These are phyloP conservation scores for Ascochyta koolunga DNA, from an alignment of 2,329 filamentous ascomycete genomes.

Conservation along the genomic window DNA sequence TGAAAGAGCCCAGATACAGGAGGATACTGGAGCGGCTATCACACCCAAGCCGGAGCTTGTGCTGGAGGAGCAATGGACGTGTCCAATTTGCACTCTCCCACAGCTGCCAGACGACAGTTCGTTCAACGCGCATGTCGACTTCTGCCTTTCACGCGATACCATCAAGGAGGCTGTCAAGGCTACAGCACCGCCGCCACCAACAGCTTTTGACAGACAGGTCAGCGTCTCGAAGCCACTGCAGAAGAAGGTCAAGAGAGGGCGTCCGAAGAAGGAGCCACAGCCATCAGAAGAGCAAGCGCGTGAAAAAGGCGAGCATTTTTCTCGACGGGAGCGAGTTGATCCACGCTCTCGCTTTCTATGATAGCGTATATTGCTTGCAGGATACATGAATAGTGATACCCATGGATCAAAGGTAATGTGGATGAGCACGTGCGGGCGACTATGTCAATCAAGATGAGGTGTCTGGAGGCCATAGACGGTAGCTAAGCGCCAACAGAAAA, in stretches of 20 bases:
- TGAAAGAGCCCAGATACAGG: constrained; percentile 22
- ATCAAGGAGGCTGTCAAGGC: constrained; percentile 81
- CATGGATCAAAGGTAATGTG: background rate
- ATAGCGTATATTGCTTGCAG: background rate
- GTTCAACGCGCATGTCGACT: constrained; percentile 93
- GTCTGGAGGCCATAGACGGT: no score
- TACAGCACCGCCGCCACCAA: constrained; percentile 29
- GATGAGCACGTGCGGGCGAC: no score
- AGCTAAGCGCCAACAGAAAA: no score
- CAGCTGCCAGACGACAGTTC: constrained; percentile 74
- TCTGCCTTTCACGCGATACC: constrained; percentile 82
- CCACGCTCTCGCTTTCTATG: no score
- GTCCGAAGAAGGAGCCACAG: constrained; percentile 32
- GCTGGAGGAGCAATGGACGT: constrained; percentile 69
- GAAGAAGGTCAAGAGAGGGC: constrained; percentile 40
- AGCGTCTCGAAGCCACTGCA: constrained; percentile 19
- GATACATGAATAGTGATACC: background rate
- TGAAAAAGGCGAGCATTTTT: constrained; percentile 45
- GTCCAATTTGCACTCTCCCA: constrained; percentile 82
- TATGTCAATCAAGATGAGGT: no score
- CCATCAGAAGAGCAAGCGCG: constrained; percentile 31
- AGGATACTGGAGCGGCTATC: constrained; percentile 4
- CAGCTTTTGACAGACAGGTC: constrained; percentile 14
- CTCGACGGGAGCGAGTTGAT: background rate
- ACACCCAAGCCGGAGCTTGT: constrained; percentile 34